These are phyloP conservation scores for Cryptomeria japonica DNA, from an alignment of 75 land plant species.

Conservation along the genomic window DNA sequence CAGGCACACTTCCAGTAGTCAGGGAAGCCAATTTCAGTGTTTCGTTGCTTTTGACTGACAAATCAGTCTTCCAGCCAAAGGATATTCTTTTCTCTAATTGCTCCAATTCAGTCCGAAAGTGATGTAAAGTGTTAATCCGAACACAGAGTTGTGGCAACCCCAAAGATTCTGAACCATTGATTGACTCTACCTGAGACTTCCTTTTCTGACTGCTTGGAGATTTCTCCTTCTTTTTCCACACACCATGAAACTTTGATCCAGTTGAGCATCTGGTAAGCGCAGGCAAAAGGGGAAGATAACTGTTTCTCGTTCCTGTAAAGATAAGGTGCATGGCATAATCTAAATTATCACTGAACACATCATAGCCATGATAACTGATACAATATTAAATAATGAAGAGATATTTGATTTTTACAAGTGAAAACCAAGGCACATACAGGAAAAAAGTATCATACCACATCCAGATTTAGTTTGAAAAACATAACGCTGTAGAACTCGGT, in stretches of 20 bases:
- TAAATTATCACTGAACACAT: background rate
- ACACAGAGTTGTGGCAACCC: conserved; percentile 66
- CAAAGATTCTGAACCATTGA: conserved; percentile 53
- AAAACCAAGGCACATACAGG: background rate
- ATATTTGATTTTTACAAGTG: background rate
- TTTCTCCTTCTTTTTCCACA: conserved; percentile 80
- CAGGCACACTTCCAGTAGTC: conserved; percentile 43
- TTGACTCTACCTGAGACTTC: conserved; percentile 58
- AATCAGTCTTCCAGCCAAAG: conserved; percentile 63
- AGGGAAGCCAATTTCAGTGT: conserved; percentile 7
- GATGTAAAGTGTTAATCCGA: conserved; percentile 82
- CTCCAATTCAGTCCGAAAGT: conserved; percentile 68
- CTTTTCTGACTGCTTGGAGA: conserved; percentile 37
- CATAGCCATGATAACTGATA: background rate
- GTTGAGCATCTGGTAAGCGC: conserved; percentile 68
- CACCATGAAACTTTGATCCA: conserved; percentile 60
- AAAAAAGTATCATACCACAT: conserved; percentile 60
- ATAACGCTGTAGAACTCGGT: conserved; percentile 70
- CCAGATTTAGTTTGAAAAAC: conserved; percentile 66
- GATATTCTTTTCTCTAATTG: conserved; percentile 69
- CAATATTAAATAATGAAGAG: background rate
- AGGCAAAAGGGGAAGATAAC: conserved; percentile 67
- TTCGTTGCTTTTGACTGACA: conserved; percentile 41
- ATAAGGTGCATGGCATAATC: background rate
- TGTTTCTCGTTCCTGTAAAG: conserved; percentile 55